Base-by-base conservation (phyloP, 768 basidiomycete genomes). In the Lyophyllum semitale region DNA sequence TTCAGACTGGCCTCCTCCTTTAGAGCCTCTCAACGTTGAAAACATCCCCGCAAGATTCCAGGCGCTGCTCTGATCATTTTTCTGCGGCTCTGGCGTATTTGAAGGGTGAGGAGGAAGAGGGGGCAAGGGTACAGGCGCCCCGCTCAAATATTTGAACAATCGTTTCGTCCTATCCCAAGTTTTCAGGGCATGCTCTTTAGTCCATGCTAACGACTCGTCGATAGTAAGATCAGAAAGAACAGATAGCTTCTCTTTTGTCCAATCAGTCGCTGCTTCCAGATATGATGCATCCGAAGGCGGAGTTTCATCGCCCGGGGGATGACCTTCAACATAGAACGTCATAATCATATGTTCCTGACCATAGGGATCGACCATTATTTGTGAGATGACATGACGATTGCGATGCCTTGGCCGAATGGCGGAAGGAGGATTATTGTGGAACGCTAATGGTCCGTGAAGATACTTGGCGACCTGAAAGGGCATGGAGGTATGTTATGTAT, bases 341-440 rank as follows among this genome's bases (percentile, higher is more conserved):
- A 94, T 78, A 27, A 91, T 78, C 84, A 94, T 85, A 61, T 93
- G 92, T 66, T 93, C 91, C 38, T 84, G 81, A 1, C 92, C 92
- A 9, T 81, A 65, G 11, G 85, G 71, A 66, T 94, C 92, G 23
- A 89, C 73, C 55, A 84, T 83, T 57, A 92, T 79, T 55, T 91
- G 87, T 18, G 91, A 92, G 8, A 84, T 84, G 41, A 93, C 88
- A 71, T 89, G 88, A 63, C 89, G 83, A 62, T 91, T 89, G 18
- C 92, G 83, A 65, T 93, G 92, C 51, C 91, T 83, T 12, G 92
- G 92, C 26, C 91, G 84, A 49, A 80, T 66, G 35, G 77, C 70
- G n/a, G 88, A 85, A 2, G 92, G 91, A 0, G 90, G 88, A 61
- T 88, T 90, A 64, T 89, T 93, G 68, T 93, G 88, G 68, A 93